Conservation (phyloP, 768 basidiomycete genomes). For the Mycena galericulata region DNA sequence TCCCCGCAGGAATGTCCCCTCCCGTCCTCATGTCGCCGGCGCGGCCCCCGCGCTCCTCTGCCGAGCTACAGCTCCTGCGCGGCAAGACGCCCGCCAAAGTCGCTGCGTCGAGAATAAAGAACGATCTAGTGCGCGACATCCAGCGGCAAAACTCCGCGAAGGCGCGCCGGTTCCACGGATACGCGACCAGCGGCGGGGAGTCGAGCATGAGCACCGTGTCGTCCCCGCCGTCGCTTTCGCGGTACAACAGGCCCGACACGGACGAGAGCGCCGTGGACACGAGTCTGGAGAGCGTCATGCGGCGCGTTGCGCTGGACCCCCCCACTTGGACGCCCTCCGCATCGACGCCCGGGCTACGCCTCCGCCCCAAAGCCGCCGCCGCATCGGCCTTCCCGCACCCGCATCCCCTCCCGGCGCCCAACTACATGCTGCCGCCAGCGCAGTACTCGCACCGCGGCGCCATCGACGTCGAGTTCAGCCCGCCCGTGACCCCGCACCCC, state of each 20-base stretch:
- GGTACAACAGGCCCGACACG: conserved; percentile 64
- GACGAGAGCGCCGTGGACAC: conserved; percentile 63
- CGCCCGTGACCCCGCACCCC: conserved; percentile 25
- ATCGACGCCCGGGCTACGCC: conserved; percentile 44
- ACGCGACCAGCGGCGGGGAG: conserved; percentile 53
- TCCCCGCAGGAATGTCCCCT: conserved; percentile 71
- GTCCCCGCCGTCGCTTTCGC: conserved; percentile 77
- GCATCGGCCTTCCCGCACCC: conserved; percentile 25
- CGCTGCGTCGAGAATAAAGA: conserved; percentile 76
- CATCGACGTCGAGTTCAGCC: conserved; percentile 22
- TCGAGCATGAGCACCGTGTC: conserved; percentile 78
- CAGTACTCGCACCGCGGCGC: conserved; percentile 29
- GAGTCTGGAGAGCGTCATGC: conserved; percentile 79
- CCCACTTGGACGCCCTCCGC: conserved; percentile 42
- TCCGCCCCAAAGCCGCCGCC: conserved; percentile 43
- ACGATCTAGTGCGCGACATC: conserved; percentile 69
- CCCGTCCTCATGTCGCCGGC: conserved; percentile 69
- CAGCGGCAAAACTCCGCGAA: conserved; percentile 53
- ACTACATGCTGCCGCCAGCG: background rate
- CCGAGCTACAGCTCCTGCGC: conserved; percentile 59
- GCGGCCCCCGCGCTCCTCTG: conserved; percentile 60
- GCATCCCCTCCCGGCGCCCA: background rate
- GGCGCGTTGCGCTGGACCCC: conserved; percentile 64
- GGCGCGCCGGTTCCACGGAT: conserved; percentile 41
- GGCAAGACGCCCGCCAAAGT: conserved; percentile 79